A percentile compares a stretch with the other conserved stretches of the same genome.
Conservation (phyloP, 352 stramenopile genomes). For the Peronospora tabacina region DNA sequence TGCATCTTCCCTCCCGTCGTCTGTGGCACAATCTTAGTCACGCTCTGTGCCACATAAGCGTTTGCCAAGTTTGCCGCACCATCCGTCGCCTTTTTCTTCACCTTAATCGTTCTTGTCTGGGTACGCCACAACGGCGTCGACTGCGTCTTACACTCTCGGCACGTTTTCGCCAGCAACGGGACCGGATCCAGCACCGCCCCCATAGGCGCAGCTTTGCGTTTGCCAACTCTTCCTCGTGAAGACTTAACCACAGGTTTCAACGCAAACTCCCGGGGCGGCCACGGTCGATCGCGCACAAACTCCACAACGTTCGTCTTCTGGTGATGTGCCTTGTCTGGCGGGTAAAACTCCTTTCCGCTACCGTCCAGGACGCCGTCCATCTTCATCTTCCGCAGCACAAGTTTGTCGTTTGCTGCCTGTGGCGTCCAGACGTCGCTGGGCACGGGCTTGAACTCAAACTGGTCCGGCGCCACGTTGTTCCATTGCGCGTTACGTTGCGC, state of each 20-base stretch:
- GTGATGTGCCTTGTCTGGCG: conserved; percentile 11
- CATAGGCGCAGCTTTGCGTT: conserved; percentile 53
- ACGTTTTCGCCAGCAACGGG: conserved; percentile 27
- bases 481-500: conserved; percentile 64
- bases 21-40: conserved; percentile 6
- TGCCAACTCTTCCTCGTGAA: conserved; percentile 34
- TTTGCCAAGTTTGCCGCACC: neutral
- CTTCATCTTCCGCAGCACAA: conserved; percentile 33
- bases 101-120: conserved; percentile 18
- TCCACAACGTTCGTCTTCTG: conserved; percentile 21
- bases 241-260: conserved; percentile 48
- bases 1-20: conserved; percentile 14
- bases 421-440: conserved; percentile 31
- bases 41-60: conserved; percentile 11
- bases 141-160: conserved; percentile 47
- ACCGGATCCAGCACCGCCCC: conserved; percentile 37
- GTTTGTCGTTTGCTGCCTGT: conserved; percentile 32
- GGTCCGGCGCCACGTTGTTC: conserved; percentile 42
- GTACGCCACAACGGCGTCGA: conserved; percentile 58
- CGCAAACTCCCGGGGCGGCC: conserved; percentile 69
- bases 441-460: conserved; percentile 32
- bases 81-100: conserved; percentile 12
- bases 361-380: conserved; percentile 22
- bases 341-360: conserved; percentile 13
- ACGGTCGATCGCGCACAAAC: conserved; percentile 53